Conservation (phyloP, 2,329 filamentous ascomycete species). For the Tolypocladium inflatum region DNA sequence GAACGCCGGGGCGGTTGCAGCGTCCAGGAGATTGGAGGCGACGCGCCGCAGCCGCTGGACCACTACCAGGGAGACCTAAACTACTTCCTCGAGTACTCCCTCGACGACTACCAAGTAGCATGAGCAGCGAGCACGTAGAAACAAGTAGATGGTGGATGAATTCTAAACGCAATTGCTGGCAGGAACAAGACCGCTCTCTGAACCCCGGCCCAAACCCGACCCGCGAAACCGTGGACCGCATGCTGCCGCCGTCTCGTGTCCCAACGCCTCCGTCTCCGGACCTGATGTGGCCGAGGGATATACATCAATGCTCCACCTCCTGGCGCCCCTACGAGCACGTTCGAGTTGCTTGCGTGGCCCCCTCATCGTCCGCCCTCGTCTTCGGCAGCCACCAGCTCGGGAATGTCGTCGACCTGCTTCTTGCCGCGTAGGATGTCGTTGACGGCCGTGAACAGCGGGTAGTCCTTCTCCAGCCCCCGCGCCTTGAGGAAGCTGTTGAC, state of each 20-base stretch:
- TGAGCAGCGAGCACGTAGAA: not conserved
- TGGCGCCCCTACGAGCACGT: not conserved
- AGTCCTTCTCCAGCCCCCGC: slow-evolving; percentile 68
- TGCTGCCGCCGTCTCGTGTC: not conserved
- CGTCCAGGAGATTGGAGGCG: slow-evolving; percentile 1
- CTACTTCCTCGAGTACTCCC: slow-evolving; percentile 5
- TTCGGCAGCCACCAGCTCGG: slow-evolving; percentile 46
- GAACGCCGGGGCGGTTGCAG: not conserved
- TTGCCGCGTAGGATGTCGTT: slow-evolving; percentile 69
- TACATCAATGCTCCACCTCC: not conserved
- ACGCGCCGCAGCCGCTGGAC: slow-evolving; percentile 4
- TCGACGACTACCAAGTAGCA: slow-evolving; percentile 4
- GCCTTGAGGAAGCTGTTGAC: slow-evolving; percentile 82
- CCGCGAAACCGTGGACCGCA: not conserved
- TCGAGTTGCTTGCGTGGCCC: not conserved
- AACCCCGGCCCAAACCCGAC: not conserved
- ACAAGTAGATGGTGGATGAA: not conserved
- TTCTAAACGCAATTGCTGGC: not conserved
- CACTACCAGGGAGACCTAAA: slow-evolving; percentile 5
- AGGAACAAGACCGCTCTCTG: not conserved
- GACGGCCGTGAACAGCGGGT: slow-evolving; percentile 88
- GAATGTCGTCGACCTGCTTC: slow-evolving; percentile 72
- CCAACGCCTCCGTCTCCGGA: not conserved
- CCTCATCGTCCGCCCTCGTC: not conserved
- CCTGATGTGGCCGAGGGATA: not conserved